phyloP scores from a whole-genome alignment of 441 rosid genomes.

The Isatis lusitanica region DNA sequence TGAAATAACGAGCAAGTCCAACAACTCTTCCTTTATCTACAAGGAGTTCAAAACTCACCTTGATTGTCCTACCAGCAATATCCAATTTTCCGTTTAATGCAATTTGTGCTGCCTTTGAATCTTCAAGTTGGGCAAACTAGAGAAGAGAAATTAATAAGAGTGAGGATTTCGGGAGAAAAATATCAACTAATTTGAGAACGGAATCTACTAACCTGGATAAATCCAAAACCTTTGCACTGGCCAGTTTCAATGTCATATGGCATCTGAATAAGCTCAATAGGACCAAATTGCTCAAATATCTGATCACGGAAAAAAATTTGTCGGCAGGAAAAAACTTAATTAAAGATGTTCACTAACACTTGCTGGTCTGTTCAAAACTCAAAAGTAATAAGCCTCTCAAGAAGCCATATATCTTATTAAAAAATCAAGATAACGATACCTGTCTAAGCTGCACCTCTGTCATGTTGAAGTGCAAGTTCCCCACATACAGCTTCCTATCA shows the following conservation, averaged over 20 bases:
- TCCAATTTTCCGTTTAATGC: slow-evolving; percentile 88
- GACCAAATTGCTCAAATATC: slow-evolving; percentile 93
- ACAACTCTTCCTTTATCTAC: not conserved
- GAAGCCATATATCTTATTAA: not conserved
- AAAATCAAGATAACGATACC: slow-evolving; percentile 39
- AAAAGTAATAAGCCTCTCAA: not conserved
- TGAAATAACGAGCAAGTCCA: not conserved
- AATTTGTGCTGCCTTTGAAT: slow-evolving; percentile 84
- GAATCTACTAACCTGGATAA: slow-evolving; percentile 75
- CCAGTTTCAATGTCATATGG: slow-evolving; percentile 91
- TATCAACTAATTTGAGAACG: not conserved
- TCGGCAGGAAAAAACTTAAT: not conserved
- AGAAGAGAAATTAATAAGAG: slow-evolving; percentile 8
- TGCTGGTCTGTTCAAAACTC: slow-evolving; percentile 3
- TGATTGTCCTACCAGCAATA: slow-evolving; percentile 82
- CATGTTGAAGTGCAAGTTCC: slow-evolving; percentile 91
- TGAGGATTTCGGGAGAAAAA: slow-evolving; percentile 1
- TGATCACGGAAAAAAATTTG: slow-evolving; percentile 31
- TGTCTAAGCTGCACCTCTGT: slow-evolving; percentile 88
- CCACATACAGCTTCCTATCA: slow-evolving; percentile 88
- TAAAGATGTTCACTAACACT: not conserved
- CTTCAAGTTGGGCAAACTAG: slow-evolving; percentile 87
- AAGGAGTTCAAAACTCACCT: slow-evolving; percentile 47
- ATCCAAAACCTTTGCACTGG: slow-evolving; percentile 94
- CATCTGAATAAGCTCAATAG: slow-evolving; percentile 89